Base-by-base conservation (phyloP, 1,139 yeast genomes). In the Yamadazyma oceani region DNA sequence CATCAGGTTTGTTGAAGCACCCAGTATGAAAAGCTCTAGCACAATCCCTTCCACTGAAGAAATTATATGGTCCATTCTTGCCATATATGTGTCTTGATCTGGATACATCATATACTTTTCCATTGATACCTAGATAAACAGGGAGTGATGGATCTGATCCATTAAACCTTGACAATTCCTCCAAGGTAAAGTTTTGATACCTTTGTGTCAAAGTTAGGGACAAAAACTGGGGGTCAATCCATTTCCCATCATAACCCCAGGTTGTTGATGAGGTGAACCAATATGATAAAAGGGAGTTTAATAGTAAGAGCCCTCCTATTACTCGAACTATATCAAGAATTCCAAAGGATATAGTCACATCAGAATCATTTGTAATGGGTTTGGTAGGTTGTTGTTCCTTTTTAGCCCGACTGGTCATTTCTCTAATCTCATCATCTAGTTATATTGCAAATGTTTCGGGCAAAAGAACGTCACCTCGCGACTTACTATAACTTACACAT, bases 11-110 rank as follows among this genome's bases (percentile, higher is more conserved):
- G 31, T 62, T 57, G 47, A 86, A 77, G 52, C 95, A 86, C 4
- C 94, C 94, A 1, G 92, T 86, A 3, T 80, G 83, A 50, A 78
- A 82, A 17, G 88, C 88, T 33, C 95, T 62, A 0, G 92, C 83
- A 31, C 80, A 75, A 55, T 87, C 95, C 34, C 62, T 64, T 0
- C 95, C 95, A 17, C 81, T 73, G 52, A 87, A 76, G 37, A 70
- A 63, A 4, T 66, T 56, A 55, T 86, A 86, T 1, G 82, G 58
- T 0, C 89, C 89, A 1, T 69, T 64, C 0, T 85, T 84, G 0
- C 88, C 88, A 55, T 87, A 86, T 2, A 82, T 62, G 2, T 54
- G 60, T 2, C 70, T 63, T n/a, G 76, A 65, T 0, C 72, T 58
- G 3, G 80, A 60, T 2, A 86, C 95, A 52, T 86, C 95, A 55